Percentiles rank a stretch among this genome's conserved stretches.
These are phyloP conservation scores for Dactylellina sp. DNA, from an alignment of 2,329 filamentous ascomycete genomes.

Conservation along the genomic window DNA sequence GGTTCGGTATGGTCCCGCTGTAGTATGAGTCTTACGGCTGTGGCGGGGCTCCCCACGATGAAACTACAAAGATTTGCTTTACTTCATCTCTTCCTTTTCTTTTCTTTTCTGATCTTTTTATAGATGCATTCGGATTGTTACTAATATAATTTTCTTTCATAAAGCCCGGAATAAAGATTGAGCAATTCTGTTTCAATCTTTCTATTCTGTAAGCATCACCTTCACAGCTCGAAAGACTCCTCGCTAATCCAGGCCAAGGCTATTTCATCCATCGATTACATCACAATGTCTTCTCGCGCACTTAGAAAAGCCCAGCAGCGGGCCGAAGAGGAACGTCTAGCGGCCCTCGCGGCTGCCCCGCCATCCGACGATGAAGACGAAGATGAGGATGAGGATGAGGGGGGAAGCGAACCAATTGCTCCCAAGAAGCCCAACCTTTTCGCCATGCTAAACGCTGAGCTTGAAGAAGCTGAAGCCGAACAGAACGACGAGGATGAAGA, in stretches of 20 bases:
- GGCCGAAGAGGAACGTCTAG: constrained; percentile 71
- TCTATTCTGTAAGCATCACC: constrained; percentile 6
- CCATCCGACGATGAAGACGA: constrained; percentile 16
- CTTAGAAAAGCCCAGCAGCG: constrained; percentile 73
- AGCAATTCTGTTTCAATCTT: no score
- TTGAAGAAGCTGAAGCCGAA: constrained; percentile 63
- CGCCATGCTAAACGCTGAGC: constrained; percentile 67
- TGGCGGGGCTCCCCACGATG: no score
- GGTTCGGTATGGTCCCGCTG: no score
- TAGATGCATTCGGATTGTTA: no score
- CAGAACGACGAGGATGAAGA: constrained; percentile 64
- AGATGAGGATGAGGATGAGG: constrained; percentile 60
- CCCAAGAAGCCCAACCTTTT: constrained; percentile 68
- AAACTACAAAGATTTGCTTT: no score
- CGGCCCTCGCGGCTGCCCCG: constrained; percentile 63
- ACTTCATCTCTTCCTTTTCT: background rate
- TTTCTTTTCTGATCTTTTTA: constrained; percentile 1
- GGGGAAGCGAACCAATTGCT: constrained; percentile 59
- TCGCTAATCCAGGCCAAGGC: constrained; percentile 6
- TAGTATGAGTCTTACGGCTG: no score
- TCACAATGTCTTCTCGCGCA: constrained; percentile 74
- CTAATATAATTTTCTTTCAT: no score
- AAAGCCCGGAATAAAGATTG: no score
- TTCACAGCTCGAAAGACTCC: background rate
- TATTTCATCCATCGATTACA: background rate